Conservation (phyloP, 2,329 filamentous ascomycete species). For the Penicillium brasilianum region DNA sequence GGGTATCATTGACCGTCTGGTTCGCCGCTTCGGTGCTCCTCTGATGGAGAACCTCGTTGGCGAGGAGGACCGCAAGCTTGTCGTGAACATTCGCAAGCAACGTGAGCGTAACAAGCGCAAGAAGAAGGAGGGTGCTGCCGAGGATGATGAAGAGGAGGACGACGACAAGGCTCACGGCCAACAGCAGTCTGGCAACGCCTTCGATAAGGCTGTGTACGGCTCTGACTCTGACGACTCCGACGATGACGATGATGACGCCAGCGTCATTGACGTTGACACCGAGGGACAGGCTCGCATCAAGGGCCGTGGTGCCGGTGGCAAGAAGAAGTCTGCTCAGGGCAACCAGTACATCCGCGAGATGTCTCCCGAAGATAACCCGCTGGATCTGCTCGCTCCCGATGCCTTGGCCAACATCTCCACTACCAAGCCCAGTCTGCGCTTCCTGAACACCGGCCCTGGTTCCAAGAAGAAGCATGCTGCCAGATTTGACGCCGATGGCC, state of each 20-base stretch:
- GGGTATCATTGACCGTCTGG: constrained; percentile 94
- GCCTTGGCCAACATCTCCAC: constrained; percentile 92
- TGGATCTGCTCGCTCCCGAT: constrained; percentile 88
- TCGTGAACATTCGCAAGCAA: constrained; percentile 93
- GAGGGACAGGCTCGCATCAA: constrained; percentile 39
- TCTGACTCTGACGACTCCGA: constrained; percentile 59
- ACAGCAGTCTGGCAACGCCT: constrained; percentile 78
- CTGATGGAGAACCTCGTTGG: constrained; percentile 80
- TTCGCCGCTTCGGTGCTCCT: constrained; percentile 86
- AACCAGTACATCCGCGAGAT: constrained; percentile 85
- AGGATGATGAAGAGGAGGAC: constrained; percentile 61
- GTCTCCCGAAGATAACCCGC: constrained; percentile 81
- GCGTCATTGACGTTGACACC: constrained; percentile 49
- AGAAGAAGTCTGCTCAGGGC: constrained; percentile 53
- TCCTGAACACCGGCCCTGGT: constrained; percentile 47
- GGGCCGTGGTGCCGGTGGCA: constrained; percentile 49
- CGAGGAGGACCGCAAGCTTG: constrained; percentile 84
- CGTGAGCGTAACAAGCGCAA: constrained; percentile 89
- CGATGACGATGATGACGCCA: constrained; percentile 64
- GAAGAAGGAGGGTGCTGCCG: constrained; percentile 70
- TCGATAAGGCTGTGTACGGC: constrained; percentile 94
- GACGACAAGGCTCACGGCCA: constrained; percentile 56
- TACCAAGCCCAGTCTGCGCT: constrained; percentile 71
- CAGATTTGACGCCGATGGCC: constrained; percentile 51
- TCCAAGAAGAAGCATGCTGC: constrained; percentile 48